Percentiles rank a stretch among this genome's conserved stretches.
Evolutionary conservation across 2,329 filamentous ascomycete genomes (phyloP).

Genomic region (Colletotrichum sp.): DNA sequence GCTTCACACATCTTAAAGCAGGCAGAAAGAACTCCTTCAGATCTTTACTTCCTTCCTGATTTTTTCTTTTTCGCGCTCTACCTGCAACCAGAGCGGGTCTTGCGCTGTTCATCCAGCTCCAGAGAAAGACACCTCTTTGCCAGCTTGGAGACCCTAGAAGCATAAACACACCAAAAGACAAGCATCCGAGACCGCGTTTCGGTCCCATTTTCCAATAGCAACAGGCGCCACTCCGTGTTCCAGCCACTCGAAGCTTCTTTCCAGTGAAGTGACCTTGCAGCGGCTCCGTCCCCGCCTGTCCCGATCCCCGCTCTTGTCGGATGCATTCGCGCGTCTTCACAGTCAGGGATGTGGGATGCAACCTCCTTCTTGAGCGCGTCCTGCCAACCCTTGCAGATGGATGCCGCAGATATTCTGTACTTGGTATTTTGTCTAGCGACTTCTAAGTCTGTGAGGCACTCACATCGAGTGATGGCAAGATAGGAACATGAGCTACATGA

Average conservation of each 20-base stretch:
- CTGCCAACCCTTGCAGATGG: neutral
- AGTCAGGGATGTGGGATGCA: conserved; percentile 12
- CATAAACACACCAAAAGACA: neutral
- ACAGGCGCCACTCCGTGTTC: neutral
- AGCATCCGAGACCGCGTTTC: neutral
- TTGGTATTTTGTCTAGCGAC: neutral
- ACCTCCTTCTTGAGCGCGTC: neutral
- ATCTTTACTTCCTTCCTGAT: neutral
- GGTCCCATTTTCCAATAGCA: neutral
- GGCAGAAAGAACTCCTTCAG: neutral
- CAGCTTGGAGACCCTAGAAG: neutral
- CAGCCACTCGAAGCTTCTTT: neutral
- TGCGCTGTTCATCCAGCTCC: neutral
- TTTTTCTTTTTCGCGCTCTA: neutral
- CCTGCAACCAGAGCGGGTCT: neutral
- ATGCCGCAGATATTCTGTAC: neutral
- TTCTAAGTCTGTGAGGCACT: neutral
- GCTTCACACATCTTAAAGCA: neutral
- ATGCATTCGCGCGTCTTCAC: neutral
- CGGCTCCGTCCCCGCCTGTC: conserved; percentile 2
- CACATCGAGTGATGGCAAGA: neutral
- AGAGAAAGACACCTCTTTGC: neutral
- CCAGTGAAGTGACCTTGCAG: neutral
- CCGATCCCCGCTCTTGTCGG: neutral
- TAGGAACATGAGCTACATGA: neutral